Evolutionary conservation across 2,329 filamentous ascomycete genomes (phyloP).

Genomic region (Aspergillus udagawae): DNA sequence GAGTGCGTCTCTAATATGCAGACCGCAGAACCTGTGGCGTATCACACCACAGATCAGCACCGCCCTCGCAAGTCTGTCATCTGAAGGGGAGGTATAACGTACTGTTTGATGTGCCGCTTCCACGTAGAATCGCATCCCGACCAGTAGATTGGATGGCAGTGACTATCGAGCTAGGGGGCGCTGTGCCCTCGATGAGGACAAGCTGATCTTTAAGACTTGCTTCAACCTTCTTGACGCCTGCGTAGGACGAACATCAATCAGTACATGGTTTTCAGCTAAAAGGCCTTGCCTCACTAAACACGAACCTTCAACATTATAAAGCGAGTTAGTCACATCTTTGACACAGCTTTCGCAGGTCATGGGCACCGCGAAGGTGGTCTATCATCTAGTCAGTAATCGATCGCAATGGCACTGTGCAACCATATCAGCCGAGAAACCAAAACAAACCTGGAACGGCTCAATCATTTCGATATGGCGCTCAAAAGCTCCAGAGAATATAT

Average conservation of each 20-base stretch:
- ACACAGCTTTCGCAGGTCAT: conserved; percentile 89
- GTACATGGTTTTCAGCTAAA: background rate
- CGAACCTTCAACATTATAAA: conserved; percentile 67
- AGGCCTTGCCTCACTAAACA: background rate
- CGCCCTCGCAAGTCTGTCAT: background rate
- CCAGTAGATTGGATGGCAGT: conserved; percentile 84
- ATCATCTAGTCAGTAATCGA: conserved; percentile 14
- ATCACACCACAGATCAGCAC: background rate
- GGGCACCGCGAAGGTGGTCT: conserved; percentile 94
- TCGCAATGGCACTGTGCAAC: background rate
- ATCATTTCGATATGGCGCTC: conserved; percentile 28
- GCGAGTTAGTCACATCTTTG: conserved; percentile 74
- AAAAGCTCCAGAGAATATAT: background rate
- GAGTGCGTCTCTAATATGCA: conserved; percentile 91
- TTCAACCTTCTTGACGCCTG: conserved; percentile 77
- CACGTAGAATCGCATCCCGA: conserved; percentile 88
- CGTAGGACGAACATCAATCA: background rate
- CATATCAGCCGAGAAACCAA: background rate
- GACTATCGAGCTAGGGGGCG: conserved; percentile 84
- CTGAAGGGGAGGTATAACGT: conserved; percentile 17
- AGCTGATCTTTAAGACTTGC: conserved; percentile 79
- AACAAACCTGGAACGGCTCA: conserved; percentile 44
- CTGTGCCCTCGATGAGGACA: conserved; percentile 80
- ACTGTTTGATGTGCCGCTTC: conserved; percentile 82
- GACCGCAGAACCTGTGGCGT: conserved; percentile 53